Base-by-base conservation (phyloP, 2,329 filamentous ascomycete species). In the Cytospora piceicola region DNA sequence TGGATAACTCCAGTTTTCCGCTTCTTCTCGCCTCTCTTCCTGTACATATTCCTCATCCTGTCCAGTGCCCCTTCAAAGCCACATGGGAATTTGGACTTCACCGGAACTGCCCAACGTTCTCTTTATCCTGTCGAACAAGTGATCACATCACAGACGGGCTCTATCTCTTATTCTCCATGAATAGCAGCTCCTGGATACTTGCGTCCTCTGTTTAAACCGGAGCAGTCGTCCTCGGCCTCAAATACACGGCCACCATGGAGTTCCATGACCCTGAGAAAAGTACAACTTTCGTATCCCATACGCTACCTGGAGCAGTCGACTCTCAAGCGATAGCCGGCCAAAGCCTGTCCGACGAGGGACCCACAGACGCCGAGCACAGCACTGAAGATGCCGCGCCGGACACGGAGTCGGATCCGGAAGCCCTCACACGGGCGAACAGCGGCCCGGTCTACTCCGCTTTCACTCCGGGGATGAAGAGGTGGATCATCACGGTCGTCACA, bases 401-500 rank as follows among this genome's bases (percentile, higher is more conserved):
- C 59, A 49, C 51, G 51, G 65, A 67, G 12, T 53, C 66, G 55
- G 75, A 78, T 64, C 71, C 75, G 46, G 77, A 77, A 66, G 70
- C 70, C 2, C 72, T 80, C 6, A 74, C 70, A 4, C 77, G 74
- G 3, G 74, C 77, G 30, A 72, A 74, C 9, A 79, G 74, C 60
- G 79, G 78, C 0, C 79, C 79, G 6, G 73, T 73, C 3, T 82
- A 82, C 71, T 79, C 61, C 32, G 54, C 51, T n/a, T 63, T 63
- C 29, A 46, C 53, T 17, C 55, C 53, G 17, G 39, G 53, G 11
- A 63, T 63, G 61, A 63, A 63, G 49, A 63, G 57, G 34, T 63
- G 61, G 61, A 63, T 63, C 39, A 63, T 63, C n/a, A 55, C 53
- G 30, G 61, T 88, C 81, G 82, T 84, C 63, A 80, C 81, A 39